Base-by-base conservation (phyloP, 768 basidiomycete genomes). In the Calocybe cyanea region DNA sequence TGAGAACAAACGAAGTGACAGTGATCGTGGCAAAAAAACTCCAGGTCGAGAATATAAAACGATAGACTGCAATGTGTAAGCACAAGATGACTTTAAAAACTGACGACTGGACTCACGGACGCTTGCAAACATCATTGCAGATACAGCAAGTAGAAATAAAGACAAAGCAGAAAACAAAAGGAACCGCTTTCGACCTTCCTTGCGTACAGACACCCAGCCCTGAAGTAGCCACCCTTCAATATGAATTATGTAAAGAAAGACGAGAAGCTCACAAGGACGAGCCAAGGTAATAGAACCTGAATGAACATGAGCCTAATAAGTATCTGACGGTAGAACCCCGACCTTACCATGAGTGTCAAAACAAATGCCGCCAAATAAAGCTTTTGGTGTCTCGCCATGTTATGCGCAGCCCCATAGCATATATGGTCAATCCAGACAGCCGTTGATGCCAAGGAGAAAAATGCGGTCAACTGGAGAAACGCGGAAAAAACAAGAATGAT, bases 381-480 rank as follows among this genome's bases (percentile, higher is more conserved):
- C 11, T 46, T 54, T 28, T 59, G 53, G 44, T 72, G 63, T 0
- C 59, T 46, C 17, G 69, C 63, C n/a, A 73, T 50, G 10, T 43
- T 39, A n/a, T 57, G 60, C 30, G 75, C 59, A 9, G 60, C 45
- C 1, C 66, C 67, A 34, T 61, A 61, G 18, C 63, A 66, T 7
- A 76, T 64, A 55, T 76, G 75, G 51, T 70, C 65, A 17, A 77
- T 66, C 79, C 79, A 81, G 47, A 78, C 57, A 1, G 59, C 67
- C 2, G 71, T 64, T 13, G 72, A 69, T 6, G 72, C 68, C 4
- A 80, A 34, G 2, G 66, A 65, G 54, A 81, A 78, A 59, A 81
- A 80, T 4, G 62, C 60, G 1, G 73, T 59, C 4, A 80, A 65
- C 25, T 78, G 76, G 10, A 79, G 53, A 48, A 57, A 64, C 24